phyloP scores from a whole-genome alignment of 2,329 filamentous ascomycete genomes.

The Coniochaeta sp. region DNA sequence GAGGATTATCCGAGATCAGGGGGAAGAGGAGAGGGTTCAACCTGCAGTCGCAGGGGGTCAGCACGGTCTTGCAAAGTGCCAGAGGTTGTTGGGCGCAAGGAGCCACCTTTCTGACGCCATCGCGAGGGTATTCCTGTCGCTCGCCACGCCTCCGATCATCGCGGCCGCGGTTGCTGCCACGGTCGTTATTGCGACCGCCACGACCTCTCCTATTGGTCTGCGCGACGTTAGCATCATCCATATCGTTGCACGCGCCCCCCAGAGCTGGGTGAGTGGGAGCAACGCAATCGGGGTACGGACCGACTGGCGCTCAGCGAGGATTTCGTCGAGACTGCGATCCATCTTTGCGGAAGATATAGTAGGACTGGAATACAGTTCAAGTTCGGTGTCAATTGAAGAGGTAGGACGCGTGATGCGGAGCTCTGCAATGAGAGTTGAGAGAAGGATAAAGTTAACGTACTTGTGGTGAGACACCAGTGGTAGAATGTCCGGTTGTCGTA shows the following conservation, averaged over 20 bases:
- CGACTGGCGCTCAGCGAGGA: constrained; percentile 39
- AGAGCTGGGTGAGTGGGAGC: constrained; percentile 3
- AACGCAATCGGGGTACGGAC: constrained; percentile 11
- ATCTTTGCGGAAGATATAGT: constrained; percentile 21
- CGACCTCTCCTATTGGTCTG: constrained; percentile 12
- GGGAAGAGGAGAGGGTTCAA: constrained; percentile 24
- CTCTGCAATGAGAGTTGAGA: background rate
- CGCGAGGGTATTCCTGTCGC: constrained; percentile 55
- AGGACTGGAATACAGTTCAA: background rate
- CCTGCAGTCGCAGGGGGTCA: constrained; percentile 8
- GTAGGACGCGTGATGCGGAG: background rate
- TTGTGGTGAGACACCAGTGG: no score
- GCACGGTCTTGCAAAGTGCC: constrained; percentile 3
- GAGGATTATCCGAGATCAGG: constrained; percentile 17
- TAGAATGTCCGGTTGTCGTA: background rate
- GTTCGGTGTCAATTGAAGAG: background rate
- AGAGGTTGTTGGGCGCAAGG: constrained; percentile 2
- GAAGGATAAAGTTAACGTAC: background rate
- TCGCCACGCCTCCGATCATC: constrained; percentile 27
- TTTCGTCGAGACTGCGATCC: constrained; percentile 50
- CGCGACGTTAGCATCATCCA: constrained; percentile 5
- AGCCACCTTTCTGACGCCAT: constrained; percentile 86
- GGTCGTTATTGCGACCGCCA: constrained; percentile 9
- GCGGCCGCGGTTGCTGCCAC: constrained; percentile 14
- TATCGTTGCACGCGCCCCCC: no score